Evolutionary conservation across 495 filamentous ascomycete species (phyloP).

Genomic region (Penicilliopsis zonata): DNA sequence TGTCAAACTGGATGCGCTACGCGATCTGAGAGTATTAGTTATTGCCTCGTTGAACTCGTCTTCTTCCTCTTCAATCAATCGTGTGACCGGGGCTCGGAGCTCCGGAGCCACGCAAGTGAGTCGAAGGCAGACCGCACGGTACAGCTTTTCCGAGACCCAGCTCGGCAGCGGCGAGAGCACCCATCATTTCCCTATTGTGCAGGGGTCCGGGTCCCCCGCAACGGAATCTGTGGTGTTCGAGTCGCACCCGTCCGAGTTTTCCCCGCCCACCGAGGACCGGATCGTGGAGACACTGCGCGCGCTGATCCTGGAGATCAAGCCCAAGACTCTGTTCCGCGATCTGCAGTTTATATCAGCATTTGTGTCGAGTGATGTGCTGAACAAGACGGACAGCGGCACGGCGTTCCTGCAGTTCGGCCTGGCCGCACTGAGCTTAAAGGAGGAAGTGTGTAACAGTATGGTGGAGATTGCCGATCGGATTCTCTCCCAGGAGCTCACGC

Average conservation of each 20-base stretch:
- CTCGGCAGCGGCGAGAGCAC: slow-evolving; percentile 2
- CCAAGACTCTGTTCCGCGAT: slow-evolving; percentile 87
- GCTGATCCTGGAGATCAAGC: slow-evolving; percentile 69
- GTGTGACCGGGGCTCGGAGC: slow-evolving; percentile 3
- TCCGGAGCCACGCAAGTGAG: too few species aligned
- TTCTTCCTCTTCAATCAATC: too few species aligned
- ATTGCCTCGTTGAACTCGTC: slow-evolving; percentile 57
- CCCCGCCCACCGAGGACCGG: slow-evolving; percentile 36
- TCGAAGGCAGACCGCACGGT: slow-evolving; percentile 15
- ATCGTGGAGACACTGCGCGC: slow-evolving; percentile 70
- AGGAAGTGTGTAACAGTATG: slow-evolving; percentile 80
- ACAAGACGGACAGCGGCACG: slow-evolving; percentile 77
- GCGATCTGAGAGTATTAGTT: slow-evolving; percentile 72
- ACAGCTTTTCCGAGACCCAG: slow-evolving; percentile 24
- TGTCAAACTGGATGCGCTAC: slow-evolving; percentile 71
- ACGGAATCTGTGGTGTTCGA: slow-evolving; percentile 25
- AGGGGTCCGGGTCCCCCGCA: slow-evolving; percentile 12
- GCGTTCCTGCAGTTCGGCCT: slow-evolving; percentile 92
- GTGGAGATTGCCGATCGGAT: slow-evolving; percentile 55
- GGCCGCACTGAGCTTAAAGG: slow-evolving; percentile 78
- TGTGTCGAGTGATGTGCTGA: slow-evolving; percentile 66
- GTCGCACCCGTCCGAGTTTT: slow-evolving; percentile 26
- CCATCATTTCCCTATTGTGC: slow-evolving; percentile 8
- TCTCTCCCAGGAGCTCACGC: slow-evolving; percentile 30
- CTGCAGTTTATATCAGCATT: slow-evolving; percentile 93